Evolutionary conservation across 495 filamentous ascomycete genomes (phyloP).

Genomic region (Lophium mytilinum): DNA sequence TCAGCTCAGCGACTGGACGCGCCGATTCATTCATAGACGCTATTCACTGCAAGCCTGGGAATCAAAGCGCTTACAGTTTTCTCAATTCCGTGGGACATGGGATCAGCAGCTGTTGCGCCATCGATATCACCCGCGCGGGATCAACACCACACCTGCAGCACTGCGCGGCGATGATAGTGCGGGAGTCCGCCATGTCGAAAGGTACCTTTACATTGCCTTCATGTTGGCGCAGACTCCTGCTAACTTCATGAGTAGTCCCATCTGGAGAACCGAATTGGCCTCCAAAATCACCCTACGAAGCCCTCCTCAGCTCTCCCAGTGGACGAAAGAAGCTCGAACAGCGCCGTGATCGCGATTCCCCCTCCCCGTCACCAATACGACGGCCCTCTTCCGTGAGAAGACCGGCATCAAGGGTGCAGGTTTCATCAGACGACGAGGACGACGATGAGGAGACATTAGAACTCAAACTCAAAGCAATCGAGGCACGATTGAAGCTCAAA

Average conservation of each 20-base stretch:
- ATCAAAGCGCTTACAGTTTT: neutral
- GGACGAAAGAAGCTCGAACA: constrained; percentile 56
- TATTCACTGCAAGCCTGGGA: too few relatives aligned
- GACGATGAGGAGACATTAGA: constrained; percentile 89
- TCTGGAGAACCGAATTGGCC: constrained; percentile 61
- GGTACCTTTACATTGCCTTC: neutral
- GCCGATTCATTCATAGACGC: neutral
- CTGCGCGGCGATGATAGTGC: constrained; percentile 16
- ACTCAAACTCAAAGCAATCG: constrained; percentile 74
- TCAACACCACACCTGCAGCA: constrained; percentile 4
- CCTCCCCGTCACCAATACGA: constrained; percentile 50
- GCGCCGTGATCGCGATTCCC: constrained; percentile 12
- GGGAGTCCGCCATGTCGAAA: constrained; percentile 17
- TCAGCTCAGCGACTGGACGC: neutral
- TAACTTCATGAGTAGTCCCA: neutral
- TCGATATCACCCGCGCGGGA: neutral
- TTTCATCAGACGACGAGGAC: constrained; percentile 39
- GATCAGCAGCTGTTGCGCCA: neutral
- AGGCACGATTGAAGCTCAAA: constrained; percentile 83
- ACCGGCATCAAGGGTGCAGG: constrained; percentile 31
- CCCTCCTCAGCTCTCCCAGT: constrained; percentile 69
- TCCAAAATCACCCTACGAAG: constrained; percentile 77
- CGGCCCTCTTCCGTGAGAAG: constrained; percentile 24
- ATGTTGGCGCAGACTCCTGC: neutral
- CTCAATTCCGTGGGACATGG: constrained; percentile 8